phyloP scores from a whole-genome alignment of 495 filamentous ascomycete species.

The Lasiosphaeriaceae sp. region DNA sequence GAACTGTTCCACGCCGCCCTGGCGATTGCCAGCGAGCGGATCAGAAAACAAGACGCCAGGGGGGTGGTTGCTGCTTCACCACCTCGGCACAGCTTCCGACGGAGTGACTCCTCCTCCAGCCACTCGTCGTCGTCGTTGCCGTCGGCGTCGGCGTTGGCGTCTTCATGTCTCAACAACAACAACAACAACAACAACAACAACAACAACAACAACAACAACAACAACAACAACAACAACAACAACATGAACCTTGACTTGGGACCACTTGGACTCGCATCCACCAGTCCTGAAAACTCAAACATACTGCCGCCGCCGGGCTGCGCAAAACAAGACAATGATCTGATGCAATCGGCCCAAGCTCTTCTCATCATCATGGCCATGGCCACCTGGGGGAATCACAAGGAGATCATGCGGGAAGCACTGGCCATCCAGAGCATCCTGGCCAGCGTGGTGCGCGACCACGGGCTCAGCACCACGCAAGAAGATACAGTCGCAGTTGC shows the following conservation, averaged over 20 bases:
- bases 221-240: no score
- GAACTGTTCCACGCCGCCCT: conserved; percentile 13
- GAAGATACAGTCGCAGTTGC: neutral
- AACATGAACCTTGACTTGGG: no score
- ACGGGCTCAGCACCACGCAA: conserved; percentile 14
- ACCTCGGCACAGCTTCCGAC: neutral
- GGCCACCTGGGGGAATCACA: conserved; percentile 8
- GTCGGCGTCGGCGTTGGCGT: no score
- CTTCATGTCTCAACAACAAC: no score
- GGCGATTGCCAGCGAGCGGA: conserved; percentile 8
- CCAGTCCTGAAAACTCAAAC: no score
- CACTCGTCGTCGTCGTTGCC: no score
- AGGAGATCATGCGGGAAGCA: conserved; percentile 2
- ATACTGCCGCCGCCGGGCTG: neutral
- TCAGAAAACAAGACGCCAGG: conserved; percentile 1
- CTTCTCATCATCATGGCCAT: conserved; percentile 13
- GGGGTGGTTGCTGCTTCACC: no score
- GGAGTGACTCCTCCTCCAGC: neutral
- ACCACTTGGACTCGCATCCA: no score
- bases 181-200: no score
- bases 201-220: no score
- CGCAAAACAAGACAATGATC: conserved; percentile 1
- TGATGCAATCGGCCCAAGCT: conserved; percentile 11
- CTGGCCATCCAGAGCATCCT: conserved; percentile 8
- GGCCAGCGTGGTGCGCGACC: conserved; percentile 7